Conservation (phyloP, 1,284 basidiomycete species). For the Ganoderma lingzhi region DNA sequence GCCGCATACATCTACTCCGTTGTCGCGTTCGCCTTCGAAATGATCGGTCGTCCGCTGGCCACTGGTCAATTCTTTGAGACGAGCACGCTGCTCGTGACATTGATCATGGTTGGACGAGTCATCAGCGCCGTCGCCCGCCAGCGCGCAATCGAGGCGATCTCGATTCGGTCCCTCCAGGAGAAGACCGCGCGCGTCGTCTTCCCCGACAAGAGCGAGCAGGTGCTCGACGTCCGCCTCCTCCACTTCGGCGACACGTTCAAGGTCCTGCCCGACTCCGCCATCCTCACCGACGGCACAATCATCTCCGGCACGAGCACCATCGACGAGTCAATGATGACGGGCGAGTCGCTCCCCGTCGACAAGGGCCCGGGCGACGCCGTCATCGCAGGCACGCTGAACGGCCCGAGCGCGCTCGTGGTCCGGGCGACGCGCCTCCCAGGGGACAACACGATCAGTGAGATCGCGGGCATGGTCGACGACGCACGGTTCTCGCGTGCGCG, state of each 20-base stretch:
- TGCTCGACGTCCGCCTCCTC: slow-evolving; percentile 47
- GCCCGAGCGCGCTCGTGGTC: slow-evolving; percentile 47
- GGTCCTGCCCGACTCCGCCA: slow-evolving; percentile 44
- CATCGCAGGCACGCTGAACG: slow-evolving; percentile 51
- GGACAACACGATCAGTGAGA: slow-evolving; percentile 53
- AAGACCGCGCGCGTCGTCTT: slow-evolving; percentile 43
- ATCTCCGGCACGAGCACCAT: slow-evolving; percentile 47
- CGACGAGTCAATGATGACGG: slow-evolving; percentile 56
- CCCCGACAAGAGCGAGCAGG: slow-evolving; percentile 32
- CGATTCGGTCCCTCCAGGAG: slow-evolving; percentile 47
- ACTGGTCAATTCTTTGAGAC: slow-evolving; percentile 56
- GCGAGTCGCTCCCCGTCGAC: slow-evolving; percentile 51
- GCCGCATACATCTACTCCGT: slow-evolving; percentile 54
- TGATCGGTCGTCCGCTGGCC: slow-evolving; percentile 44
- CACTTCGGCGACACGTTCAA: slow-evolving; percentile 49
- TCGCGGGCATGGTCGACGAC: slow-evolving; percentile 48
- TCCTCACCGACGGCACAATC: slow-evolving; percentile 54
- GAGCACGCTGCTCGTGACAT: slow-evolving; percentile 51
- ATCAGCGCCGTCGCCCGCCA: slow-evolving; percentile 51
- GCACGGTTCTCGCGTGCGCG: slow-evolving; percentile 48
- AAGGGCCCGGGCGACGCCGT: slow-evolving; percentile 46
- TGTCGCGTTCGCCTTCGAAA: slow-evolving; percentile 49
- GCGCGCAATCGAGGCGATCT: slow-evolving; percentile 46
- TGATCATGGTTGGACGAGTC: slow-evolving; percentile 53
- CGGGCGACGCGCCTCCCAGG: slow-evolving; percentile 47